Percentiles rank a stretch among this genome's conserved stretches.
These are phyloP conservation scores for Amanita phalloides DNA, from an alignment of 768 basidiomycete genomes.

Conservation along the genomic window DNA sequence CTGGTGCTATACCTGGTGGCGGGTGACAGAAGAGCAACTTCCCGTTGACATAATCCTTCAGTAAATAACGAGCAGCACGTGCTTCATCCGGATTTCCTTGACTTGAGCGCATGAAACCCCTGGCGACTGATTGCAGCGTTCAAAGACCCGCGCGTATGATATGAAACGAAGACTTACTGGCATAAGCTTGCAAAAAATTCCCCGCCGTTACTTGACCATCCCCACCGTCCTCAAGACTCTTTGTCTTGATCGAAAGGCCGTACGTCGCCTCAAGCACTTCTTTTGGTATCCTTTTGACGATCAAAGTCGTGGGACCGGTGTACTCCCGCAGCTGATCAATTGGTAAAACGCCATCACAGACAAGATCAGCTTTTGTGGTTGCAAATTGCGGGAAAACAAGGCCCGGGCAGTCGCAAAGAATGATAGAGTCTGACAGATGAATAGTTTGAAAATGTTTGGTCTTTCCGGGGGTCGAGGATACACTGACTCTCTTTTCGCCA, in stretches of 20 bases:
- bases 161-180: slow-evolving; percentile 53
- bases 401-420: slow-evolving; percentile 96
- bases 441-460: slow-evolving; percentile 99
- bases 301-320: slow-evolving; percentile 71
- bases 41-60: slow-evolving; percentile 97
- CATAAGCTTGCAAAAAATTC: slow-evolving; percentile 80
- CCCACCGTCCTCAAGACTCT: slow-evolving; percentile 71
- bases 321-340: slow-evolving; percentile 96
- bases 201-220: slow-evolving; percentile 65
- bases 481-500: slow-evolving; percentile 96
- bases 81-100: slow-evolving; percentile 98
- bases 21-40: slow-evolving; percentile 87
- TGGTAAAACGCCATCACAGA: slow-evolving; percentile 93
- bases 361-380: slow-evolving; percentile 89
- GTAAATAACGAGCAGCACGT: slow-evolving; percentile 79
- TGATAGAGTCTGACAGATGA: slow-evolving; percentile 76
- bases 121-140: slow-evolving; percentile 52
- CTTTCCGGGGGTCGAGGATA: slow-evolving; percentile 95
- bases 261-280: slow-evolving; percentile 85
- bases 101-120: slow-evolving; percentile 87
- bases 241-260: slow-evolving; percentile 65
- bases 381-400: slow-evolving; percentile 98
- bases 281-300: slow-evolving; percentile 71
- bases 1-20: slow-evolving; percentile 59
- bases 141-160: background rate